These are phyloP conservation scores for Clohesyomyces aquaticus DNA, from an alignment of 495 filamentous ascomycete genomes.

Conservation along the genomic window DNA sequence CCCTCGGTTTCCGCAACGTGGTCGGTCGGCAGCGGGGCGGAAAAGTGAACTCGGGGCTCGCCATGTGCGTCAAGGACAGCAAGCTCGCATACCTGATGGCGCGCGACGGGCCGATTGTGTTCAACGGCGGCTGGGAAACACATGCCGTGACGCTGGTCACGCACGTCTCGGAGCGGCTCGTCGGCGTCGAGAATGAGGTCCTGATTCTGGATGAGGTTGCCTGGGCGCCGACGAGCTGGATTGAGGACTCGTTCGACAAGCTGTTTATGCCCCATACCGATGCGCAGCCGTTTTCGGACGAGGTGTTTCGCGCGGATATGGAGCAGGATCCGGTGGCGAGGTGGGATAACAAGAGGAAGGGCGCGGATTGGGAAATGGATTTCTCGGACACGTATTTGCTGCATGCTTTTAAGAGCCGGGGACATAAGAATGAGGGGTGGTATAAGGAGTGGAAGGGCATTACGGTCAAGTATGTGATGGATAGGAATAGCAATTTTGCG, in stretches of 20 bases:
- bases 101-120: not conserved
- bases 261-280: conserved; percentile 17
- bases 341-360: not conserved
- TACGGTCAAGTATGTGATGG: conserved; percentile 7
- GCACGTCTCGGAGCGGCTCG: conserved; percentile 18
- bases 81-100: conserved; percentile 3
- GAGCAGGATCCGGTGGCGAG: not conserved
- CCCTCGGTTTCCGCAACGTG: conserved; percentile 9
- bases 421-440: not conserved
- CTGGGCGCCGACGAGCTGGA: conserved; percentile 21
- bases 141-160: not conserved
- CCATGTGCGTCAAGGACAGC: not conserved
- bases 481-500: conserved; percentile 19
- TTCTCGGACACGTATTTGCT: conserved; percentile 19
- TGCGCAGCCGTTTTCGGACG: not conserved
- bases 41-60: conserved; percentile 16
- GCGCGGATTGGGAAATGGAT: conserved; percentile 25
- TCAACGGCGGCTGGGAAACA: conserved; percentile 20
- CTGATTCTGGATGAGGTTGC: conserved; percentile 14
- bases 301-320: not conserved
- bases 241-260: not conserved
- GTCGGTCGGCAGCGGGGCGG: conserved; percentile 19
- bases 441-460: not conserved
- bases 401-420: conserved; percentile 12
- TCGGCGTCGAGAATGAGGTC: conserved; percentile 12